Conservation (phyloP, 306 rosid genomes). For the Rosa multiflora region DNA sequence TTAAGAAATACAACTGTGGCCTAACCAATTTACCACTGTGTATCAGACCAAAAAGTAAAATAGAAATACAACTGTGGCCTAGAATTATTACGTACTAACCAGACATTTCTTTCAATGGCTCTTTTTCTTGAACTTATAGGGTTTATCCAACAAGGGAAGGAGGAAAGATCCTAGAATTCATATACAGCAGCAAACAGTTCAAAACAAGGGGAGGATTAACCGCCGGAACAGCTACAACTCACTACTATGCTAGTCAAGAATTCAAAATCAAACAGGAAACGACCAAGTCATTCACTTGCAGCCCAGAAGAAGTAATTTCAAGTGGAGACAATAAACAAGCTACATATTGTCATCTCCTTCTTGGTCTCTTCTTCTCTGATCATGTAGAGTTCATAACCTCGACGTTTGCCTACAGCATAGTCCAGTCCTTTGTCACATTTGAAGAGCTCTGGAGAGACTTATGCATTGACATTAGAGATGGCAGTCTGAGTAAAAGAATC, state of each 20-base stretch:
- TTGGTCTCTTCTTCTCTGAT: slow-evolving; percentile 67
- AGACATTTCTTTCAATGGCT: neutral
- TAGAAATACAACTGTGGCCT: too few species aligned
- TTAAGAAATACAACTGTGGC: too few species aligned
- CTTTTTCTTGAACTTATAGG: slow-evolving; percentile 24
- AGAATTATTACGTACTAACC: too few species aligned
- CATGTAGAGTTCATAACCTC: slow-evolving; percentile 80
- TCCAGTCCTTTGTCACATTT: slow-evolving; percentile 59
- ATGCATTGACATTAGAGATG: slow-evolving; percentile 55
- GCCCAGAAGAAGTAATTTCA: slow-evolving; percentile 82
- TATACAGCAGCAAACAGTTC: slow-evolving; percentile 77
- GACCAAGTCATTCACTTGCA: slow-evolving; percentile 72
- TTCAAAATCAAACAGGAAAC: slow-evolving; percentile 81
- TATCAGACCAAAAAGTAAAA: neutral
- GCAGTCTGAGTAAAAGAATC: slow-evolving; percentile 47
- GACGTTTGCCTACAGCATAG: slow-evolving; percentile 73
- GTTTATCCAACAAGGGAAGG: slow-evolving; percentile 76
- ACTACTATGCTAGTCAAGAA: slow-evolving; percentile 78
- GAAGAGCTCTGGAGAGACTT: slow-evolving; percentile 73
- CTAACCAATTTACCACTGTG: neutral
- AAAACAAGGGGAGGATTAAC: slow-evolving; percentile 75
- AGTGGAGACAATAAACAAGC: slow-evolving; percentile 76
- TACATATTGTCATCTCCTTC: slow-evolving; percentile 88
- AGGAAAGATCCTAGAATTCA: slow-evolving; percentile 73
- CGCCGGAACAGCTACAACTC: slow-evolving; percentile 90